These are phyloP conservation scores for Gypsophila paniculata DNA, from an alignment of 179 eudicot genomes.

Conservation along the genomic window DNA sequence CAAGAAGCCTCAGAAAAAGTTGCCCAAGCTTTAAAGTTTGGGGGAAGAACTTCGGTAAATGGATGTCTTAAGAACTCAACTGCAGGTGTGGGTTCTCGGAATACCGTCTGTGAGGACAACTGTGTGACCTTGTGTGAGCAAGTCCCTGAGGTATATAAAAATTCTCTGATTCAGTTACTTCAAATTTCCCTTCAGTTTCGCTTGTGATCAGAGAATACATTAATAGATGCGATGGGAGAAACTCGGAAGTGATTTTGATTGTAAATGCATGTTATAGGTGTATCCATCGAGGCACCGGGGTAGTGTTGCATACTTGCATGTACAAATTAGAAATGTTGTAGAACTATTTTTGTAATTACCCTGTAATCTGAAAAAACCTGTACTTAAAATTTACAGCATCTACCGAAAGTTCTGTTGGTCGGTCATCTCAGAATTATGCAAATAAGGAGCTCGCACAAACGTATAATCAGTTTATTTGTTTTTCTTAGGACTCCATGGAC, in stretches of 20 bases:
- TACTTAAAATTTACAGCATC: no score
- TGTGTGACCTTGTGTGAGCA: slow-evolving; percentile 31
- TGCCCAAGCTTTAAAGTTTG: slow-evolving; percentile 39
- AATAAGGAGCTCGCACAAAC: slow-evolving; percentile 1
- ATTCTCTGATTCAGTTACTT: not conserved
- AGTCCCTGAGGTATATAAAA: slow-evolving; percentile 51
- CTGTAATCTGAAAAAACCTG: not conserved
- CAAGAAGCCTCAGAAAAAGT: slow-evolving; percentile 65
- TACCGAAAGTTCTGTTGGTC: not conserved
- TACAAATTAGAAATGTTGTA: not conserved
- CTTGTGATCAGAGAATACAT: not conserved
- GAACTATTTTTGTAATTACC: not conserved
- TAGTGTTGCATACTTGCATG: not conserved
- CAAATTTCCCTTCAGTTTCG: not conserved
- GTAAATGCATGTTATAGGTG: no score
- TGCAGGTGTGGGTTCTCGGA: slow-evolving; percentile 28
- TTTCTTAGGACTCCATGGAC: slow-evolving; percentile 70
- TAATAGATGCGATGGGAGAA: not conserved
- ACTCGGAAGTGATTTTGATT: no score
- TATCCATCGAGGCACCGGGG: no score
- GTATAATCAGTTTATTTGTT: slow-evolving; percentile 4
- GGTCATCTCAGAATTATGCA: not conserved
- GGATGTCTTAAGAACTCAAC: slow-evolving; percentile 31
- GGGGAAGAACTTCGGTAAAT: slow-evolving; percentile 41
- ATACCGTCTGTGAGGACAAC: slow-evolving; percentile 22